Conservation (phyloP, 2,329 filamentous ascomycete genomes). For the Leptodontidium sp. region DNA sequence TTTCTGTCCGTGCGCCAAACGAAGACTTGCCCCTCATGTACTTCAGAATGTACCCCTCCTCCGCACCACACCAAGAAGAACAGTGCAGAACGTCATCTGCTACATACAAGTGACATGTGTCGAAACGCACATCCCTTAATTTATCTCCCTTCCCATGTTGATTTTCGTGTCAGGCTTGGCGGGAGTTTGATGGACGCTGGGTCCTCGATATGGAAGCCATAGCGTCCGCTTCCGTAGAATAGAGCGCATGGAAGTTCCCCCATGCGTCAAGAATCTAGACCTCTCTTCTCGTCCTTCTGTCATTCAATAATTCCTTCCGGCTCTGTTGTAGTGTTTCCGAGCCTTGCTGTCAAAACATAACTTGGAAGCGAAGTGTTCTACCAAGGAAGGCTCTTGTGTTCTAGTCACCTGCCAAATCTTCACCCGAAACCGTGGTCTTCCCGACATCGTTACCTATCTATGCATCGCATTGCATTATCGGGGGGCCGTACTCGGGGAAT, state of each 20-base stretch:
- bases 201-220: constrained; percentile 2
- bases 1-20: constrained; percentile 9
- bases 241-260: not conserved
- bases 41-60: constrained; percentile 15
- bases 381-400: not conserved
- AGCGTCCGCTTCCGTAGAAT: not conserved
- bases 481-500: not conserved
- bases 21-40: not conserved
- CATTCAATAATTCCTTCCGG: not conserved
- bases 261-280: not conserved
- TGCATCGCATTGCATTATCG: not conserved
- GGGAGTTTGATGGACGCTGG: constrained; percentile 2
- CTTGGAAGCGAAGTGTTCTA: not conserved
- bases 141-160: not conserved
- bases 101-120: not conserved
- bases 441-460: not conserved
- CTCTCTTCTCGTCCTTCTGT: not conserved
- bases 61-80: not conserved
- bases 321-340: not conserved
- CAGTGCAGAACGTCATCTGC: not conserved
- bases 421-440: constrained; percentile 8
- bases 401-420: constrained; percentile 9
- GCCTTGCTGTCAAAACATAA: not conserved
- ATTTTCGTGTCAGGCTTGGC: not conserved
- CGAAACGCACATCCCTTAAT: not conserved